Base-by-base conservation (phyloP, 2,329 filamentous ascomycete genomes). In the Nectriaceae sp. region DNA sequence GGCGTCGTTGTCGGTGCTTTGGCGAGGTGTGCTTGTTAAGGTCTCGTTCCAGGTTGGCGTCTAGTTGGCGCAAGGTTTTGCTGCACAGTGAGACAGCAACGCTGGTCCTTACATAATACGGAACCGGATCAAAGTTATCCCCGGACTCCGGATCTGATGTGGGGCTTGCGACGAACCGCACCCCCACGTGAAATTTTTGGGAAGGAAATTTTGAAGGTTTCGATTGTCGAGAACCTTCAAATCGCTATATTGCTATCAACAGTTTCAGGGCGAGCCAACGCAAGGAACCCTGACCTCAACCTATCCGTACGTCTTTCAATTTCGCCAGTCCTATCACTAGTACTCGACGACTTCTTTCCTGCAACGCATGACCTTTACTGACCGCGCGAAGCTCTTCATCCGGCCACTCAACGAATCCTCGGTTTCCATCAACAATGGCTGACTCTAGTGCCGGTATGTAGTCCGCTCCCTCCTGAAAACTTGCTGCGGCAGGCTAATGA, bases 201-300 rank as follows among this genome's bases (percentile, higher is more conserved):
- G 49, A 40, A 47, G 47, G 53, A 50, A 46, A 40, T 48, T 46
- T 33, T 42, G 31, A 44, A 36, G 22, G 40, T 44, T 47, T 44
- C 53, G 41, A 42, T 47, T 26, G 46, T 47, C 40, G 50, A 50
- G 26, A 53, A 47, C 47, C 55, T 43, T 39, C 53, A 47, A 50
- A 49, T 47, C 44, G 21, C 50, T 40, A 52, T 51, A 42, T 42
- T 44, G 44, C 39, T 36, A 42, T 26, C 53, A 16, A 49, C 46
- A 56, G 53, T 60, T 56, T 69, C 71, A 79, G 77, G 77, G 78
- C 77, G 78, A 81, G 77, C 78, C 74, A 79, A 76, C 75, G 78
- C 77, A 81, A 80, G 77, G 78, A 81, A 80, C 78, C 77, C 77
- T 80, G 77, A 60, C 42, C 56, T 49, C 40, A 38, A 51, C 47